Evolutionary conservation across 441 rosid species (phyloP), one percentile per base, ranked within the genome.

Genomic region (Erysimum cheiri): DNA sequence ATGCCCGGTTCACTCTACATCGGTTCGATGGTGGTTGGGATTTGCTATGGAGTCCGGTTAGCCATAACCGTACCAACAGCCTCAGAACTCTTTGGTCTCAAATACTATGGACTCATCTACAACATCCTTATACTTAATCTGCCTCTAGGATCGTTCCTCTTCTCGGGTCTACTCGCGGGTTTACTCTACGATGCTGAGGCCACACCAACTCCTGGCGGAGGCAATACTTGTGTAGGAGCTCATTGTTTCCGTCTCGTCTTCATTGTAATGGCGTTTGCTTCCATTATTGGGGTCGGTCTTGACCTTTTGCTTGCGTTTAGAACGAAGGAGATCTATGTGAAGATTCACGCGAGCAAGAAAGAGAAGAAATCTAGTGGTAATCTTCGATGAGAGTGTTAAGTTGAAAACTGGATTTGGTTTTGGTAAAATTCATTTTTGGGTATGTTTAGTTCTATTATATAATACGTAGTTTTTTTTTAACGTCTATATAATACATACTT

Each of bases 11-110:
- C 87, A 32, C 82, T 85, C 1, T 83, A 85, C 70, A 74, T 83
- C 0, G 87, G 84, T 44, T 81, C 87, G n/a, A 74, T 83, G 28
- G 75, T 83, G 12, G 87, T 85, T 0, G 89, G 89, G 8, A 59
- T 85, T 22, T 83, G 89, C 49, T 85, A 85, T 0, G 85, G 87
- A 8, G 75, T 83, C 14, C 85, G 87, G 4, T 73, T 81, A 46
- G 79, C 89, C 11, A 62, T 83, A 24, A 83, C 84, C 7, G 83
- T 81, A 6, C 85, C 89, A 6, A 80, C 78, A 11, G 85, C 87
- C 4, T 85, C 85, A 3, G 85, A 85, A 71, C 80, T 85, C 29
- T 85, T 85, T 29, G 89, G 89, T 49, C 85, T 85, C 11, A 85
- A 81, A 74, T 78, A 80, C 71, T 85, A 83, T 14, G 85, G 87